These are phyloP conservation scores for Colletotrichum paranaense DNA, from an alignment of 2,329 filamentous ascomycete genomes.

Conservation along the genomic window DNA sequence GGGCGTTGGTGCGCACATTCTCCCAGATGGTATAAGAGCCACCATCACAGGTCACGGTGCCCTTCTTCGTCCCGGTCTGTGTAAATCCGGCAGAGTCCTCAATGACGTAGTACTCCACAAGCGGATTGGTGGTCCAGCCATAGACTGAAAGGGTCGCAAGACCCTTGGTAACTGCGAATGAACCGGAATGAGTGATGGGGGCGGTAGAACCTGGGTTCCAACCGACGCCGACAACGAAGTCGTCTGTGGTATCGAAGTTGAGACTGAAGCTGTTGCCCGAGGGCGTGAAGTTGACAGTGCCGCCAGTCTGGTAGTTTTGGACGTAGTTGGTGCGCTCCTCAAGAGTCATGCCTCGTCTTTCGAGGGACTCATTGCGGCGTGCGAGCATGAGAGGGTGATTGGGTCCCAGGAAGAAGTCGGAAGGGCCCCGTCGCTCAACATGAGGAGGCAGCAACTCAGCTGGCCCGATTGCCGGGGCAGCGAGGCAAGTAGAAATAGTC, in stretches of 20 bases:
- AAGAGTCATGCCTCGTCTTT: constrained; percentile 1
- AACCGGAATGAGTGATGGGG: neutral
- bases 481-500: neutral
- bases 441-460: neutral
- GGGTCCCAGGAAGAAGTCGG: neutral
- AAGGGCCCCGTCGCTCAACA: neutral
- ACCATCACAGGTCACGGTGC: constrained; percentile 47
- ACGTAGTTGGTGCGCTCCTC: constrained; percentile 33
- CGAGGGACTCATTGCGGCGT: neutral
- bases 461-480: neutral
- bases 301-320: constrained; percentile 36
- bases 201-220: constrained; percentile 26
- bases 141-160: constrained; percentile 51
- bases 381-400: neutral
- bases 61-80: constrained; percentile 43
- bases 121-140: constrained; percentile 64
- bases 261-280: constrained; percentile 30
- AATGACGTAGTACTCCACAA: constrained; percentile 71
- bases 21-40: constrained; percentile 48
- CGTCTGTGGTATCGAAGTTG: constrained; percentile 35
- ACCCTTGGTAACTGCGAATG: constrained; percentile 8
- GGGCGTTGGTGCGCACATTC: constrained; percentile 52
- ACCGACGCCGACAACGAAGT: constrained; percentile 37
- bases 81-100: constrained; percentile 45
- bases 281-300: constrained; percentile 34